Base-by-base conservation (phyloP, 1,284 basidiomycete species). In the Chalciporus sp. region DNA sequence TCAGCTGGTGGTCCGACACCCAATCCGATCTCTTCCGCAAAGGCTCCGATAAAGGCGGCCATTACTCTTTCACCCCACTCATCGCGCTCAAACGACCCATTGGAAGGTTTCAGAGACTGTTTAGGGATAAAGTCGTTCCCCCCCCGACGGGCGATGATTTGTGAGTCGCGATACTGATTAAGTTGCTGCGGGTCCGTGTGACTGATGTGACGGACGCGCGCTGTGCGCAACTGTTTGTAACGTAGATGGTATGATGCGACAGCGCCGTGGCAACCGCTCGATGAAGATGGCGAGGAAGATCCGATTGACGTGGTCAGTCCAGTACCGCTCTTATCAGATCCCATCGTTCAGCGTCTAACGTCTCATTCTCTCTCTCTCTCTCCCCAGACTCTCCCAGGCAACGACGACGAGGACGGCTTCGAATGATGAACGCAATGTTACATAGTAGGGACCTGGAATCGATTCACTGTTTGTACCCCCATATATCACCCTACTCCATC, bases 271-370 rank as follows among this genome's bases (percentile, higher is more conserved):
- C 50, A 58, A 1, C 64, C 64, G 0, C 62, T 70, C 42, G 29
- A 63, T 42, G 62, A 70, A 4, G 66, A 70, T 7, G 65, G 68
- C 14, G 49, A 53, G 5, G 55, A 55, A 27, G 68, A 70, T 28
- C 12, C 31, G 7, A 16, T 66, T 2, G 29, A 53, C 0, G 5
- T 62, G 43, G 64, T 58, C 19, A 44, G 6, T 9, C 8, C n/a
- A 12, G 5, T 12, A 5, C 14, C 17, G n/a, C n/a, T n/a, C n/a
- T n/a, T n/a, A 2, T 40, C 3, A 1, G 7, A 8, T 6, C 23
- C 23, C 23, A 23, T 23, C 23, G 6, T 23, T 33, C 28, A 4
- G 28, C 12, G 3, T 51, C 52, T 59, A 29, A 59, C 14, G 23
- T 23, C 23, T 23, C 2, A 23, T 6, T 23, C 23, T 12, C 31